Conservation (phyloP, 2,329 filamentous ascomycete species). For the Paecilomyces variotii region DNA sequence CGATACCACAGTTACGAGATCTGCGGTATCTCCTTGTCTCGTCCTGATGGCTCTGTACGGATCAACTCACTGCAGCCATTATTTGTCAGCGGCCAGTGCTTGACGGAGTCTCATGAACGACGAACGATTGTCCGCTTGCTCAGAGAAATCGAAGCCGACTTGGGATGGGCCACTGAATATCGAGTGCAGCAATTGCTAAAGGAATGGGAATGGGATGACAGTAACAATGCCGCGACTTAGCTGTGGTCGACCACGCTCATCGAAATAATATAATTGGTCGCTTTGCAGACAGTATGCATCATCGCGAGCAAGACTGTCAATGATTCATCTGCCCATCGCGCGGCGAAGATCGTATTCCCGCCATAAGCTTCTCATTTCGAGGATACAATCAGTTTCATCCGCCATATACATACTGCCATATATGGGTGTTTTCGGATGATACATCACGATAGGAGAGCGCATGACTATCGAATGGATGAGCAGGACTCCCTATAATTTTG, state of each 20-base stretch:
- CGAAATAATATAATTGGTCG: neutral
- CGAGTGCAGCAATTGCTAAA: conserved; percentile 46
- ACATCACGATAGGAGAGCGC: neutral
- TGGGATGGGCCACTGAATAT: conserved; percentile 58
- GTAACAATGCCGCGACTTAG: neutral
- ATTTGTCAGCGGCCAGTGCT: conserved; percentile 55
- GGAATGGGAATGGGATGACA: conserved; percentile 27
- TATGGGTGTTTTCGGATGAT: neutral
- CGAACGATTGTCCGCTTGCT: conserved; percentile 49
- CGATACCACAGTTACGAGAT: conserved; percentile 54
- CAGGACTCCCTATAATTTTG: neutral
- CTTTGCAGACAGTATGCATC: neutral
- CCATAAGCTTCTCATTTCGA: neutral
- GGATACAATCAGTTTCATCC: neutral
- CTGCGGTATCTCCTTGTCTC: conserved; percentile 50
- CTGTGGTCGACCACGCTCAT: neutral
- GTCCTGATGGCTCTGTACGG: conserved; percentile 50
- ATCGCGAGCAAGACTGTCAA: neutral
- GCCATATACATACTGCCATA: neutral
- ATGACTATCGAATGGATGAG: neutral
- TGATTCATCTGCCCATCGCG: neutral
- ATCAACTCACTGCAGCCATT: conserved; percentile 55
- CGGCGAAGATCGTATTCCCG: neutral
- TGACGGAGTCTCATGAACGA: conserved; percentile 48
- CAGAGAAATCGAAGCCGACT: conserved; percentile 52